A percentile compares a stretch with the other conserved stretches of the same genome.
phyloP scores from a whole-genome alignment of 2,329 filamentous ascomycete species.

The Pseudovirgaria hyperparasitica region DNA sequence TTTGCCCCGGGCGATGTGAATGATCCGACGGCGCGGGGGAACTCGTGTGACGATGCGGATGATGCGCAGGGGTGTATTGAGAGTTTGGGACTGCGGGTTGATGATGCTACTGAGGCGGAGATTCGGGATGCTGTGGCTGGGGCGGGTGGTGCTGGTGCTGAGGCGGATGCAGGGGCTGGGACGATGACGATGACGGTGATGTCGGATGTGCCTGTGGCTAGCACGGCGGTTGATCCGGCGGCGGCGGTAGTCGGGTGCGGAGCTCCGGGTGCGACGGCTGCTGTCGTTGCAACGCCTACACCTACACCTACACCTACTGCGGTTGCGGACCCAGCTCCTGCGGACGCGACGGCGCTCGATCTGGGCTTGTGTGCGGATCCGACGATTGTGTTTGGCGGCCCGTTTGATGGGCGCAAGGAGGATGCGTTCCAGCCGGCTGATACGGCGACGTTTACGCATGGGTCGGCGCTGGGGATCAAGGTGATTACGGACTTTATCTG shows the following conservation, averaged over 20 bases:
- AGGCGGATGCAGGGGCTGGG: slow-evolving; percentile 7
- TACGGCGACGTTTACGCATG: slow-evolving; percentile 36
- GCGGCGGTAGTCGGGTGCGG: background rate
- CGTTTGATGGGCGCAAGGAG: slow-evolving; percentile 35
- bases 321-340: slow-evolving; percentile 1
- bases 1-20: slow-evolving; percentile 48
- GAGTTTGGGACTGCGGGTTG: slow-evolving; percentile 37
- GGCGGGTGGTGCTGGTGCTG: slow-evolving; percentile 12
- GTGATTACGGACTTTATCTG: slow-evolving; percentile 39
- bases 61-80: slow-evolving; percentile 44
- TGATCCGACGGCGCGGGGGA: slow-evolving; percentile 37
- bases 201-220: slow-evolving; percentile 9
- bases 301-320: slow-evolving; percentile 1
- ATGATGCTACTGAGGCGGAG: slow-evolving; percentile 41
- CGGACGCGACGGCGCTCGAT: slow-evolving; percentile 12
- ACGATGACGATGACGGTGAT: slow-evolving; percentile 9
- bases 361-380: slow-evolving; percentile 37
- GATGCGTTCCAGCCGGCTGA: slow-evolving; percentile 31
- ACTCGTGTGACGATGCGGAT: slow-evolving; percentile 37
- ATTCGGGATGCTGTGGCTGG: slow-evolving; percentile 36
- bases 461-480: slow-evolving; percentile 36
- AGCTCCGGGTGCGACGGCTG: slow-evolving; percentile 1
- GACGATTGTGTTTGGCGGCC: slow-evolving; percentile 36
- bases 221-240: slow-evolving; percentile 11
- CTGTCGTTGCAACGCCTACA: background rate